A percentile compares a stretch with the other conserved stretches of the same genome.
Evolutionary conservation across 805 yeast genomes (phyloP).

Genomic region (Pichia ethanolica): DNA sequence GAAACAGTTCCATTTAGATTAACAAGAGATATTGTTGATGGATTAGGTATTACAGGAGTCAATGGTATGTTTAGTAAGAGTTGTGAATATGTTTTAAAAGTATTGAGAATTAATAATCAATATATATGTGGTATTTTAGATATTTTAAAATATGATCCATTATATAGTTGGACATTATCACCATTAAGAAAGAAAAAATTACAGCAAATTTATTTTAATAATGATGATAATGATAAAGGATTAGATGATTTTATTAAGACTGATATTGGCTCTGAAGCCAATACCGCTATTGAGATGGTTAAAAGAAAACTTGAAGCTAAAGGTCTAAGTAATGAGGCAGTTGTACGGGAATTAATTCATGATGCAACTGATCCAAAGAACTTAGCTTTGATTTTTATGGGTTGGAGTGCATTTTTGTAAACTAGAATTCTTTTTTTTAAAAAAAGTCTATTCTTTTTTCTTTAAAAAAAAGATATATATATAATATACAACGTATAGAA

Average conservation of each 20-base stretch:
- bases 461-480: neutral
- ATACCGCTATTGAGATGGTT: slow-evolving; percentile 68
- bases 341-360: slow-evolving; percentile 69
- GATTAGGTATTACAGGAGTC: slow-evolving; percentile 81
- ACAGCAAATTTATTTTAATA: slow-evolving; percentile 31
- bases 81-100: slow-evolving; percentile 66
- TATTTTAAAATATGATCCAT: slow-evolving; percentile 85
- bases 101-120: slow-evolving; percentile 56
- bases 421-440: neutral
- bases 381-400: slow-evolving; percentile 68
- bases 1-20: slow-evolving; percentile 91
- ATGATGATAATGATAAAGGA: slow-evolving; percentile 12
- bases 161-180: slow-evolving; percentile 85
- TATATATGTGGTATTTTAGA: slow-evolving; percentile 76
- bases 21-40: slow-evolving; percentile 87
- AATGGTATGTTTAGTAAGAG: slow-evolving; percentile 68
- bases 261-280: slow-evolving; percentile 58
- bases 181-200: slow-evolving; percentile 55
- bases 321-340: slow-evolving; percentile 75
- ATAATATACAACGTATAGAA: neutral
- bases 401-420: slow-evolving; percentile 76
- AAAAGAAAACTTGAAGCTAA: slow-evolving; percentile 57
- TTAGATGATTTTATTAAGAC: slow-evolving; percentile 17
- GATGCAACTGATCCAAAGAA: slow-evolving; percentile 66
- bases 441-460: too few species aligned